Percentiles rank a stretch among this genome's conserved stretches.
These are phyloP conservation scores for Talaromyces verruculosus DNA, from an alignment of 2,329 filamentous ascomycete genomes.

Conservation along the genomic window DNA sequence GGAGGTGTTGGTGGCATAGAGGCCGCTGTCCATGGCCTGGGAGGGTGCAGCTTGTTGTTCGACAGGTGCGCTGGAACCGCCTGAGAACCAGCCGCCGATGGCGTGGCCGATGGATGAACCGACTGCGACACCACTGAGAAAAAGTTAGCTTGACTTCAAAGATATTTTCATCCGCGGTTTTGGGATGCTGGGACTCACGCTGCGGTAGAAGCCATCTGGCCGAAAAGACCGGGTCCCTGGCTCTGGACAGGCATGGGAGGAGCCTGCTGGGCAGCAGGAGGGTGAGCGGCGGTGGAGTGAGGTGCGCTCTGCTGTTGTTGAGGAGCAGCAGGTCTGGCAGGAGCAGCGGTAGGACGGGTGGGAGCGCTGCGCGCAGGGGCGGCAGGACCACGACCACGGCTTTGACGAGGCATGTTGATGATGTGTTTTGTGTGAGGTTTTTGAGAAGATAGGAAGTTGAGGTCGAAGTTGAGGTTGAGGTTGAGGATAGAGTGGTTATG, in stretches of 20 bases:
- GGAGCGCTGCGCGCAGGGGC: conserved; percentile 56
- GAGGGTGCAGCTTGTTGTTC: conserved; percentile 50
- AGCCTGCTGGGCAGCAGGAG: conserved; percentile 47
- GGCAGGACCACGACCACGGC: conserved; percentile 59
- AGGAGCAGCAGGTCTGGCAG: conserved; percentile 56
- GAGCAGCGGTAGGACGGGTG: conserved; percentile 64
- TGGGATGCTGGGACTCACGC: conserved; percentile 67
- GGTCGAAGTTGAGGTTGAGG: neutral
- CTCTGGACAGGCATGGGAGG: conserved; percentile 53
- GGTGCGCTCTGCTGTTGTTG: conserved; percentile 62
- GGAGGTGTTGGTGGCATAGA: conserved; percentile 40
- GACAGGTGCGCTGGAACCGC: conserved; percentile 60
- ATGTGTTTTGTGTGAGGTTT: neutral
- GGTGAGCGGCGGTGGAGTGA: conserved; percentile 64
- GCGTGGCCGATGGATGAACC: conserved; percentile 95
- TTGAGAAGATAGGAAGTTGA: neutral
- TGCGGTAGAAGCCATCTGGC: conserved; percentile 95
- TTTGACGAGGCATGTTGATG: conserved; percentile 72
- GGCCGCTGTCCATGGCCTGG: conserved; percentile 51
- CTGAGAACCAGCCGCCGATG: conserved; percentile 82
- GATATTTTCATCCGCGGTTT: neutral
- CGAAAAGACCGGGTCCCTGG: conserved; percentile 71
- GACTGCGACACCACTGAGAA: conserved; percentile 82
- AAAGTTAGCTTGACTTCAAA: neutral
- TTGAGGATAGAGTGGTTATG: neutral